Evolutionary conservation across 2,329 filamentous ascomycete species (phyloP).

Genomic region (Didymella sp.): DNA sequence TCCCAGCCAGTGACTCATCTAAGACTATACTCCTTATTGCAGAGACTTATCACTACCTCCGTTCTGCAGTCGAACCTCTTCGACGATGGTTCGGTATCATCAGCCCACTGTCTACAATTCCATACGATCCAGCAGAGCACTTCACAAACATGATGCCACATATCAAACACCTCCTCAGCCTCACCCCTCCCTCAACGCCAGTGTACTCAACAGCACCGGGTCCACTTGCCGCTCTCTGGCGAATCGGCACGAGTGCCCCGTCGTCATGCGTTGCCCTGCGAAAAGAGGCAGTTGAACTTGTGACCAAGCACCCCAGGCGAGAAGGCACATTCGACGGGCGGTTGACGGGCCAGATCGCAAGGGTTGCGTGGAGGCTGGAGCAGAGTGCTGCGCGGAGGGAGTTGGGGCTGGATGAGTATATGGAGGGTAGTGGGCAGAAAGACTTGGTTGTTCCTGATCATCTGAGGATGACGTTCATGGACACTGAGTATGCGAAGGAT

Average conservation of each 20-base stretch:
- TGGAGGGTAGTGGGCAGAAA: slow-evolving; percentile 13
- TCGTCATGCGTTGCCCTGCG: slow-evolving; percentile 30
- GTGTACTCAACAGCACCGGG: slow-evolving; percentile 39
- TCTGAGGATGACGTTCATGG: slow-evolving; percentile 29
- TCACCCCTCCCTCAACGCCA: slow-evolving; percentile 20
- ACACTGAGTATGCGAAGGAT: slow-evolving; percentile 29
- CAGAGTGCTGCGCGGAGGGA: slow-evolving; percentile 31
- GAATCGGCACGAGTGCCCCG: slow-evolving; percentile 32
- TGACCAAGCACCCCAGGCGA: slow-evolving; percentile 49
- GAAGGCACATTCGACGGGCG: slow-evolving; percentile 64
- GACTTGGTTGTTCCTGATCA: slow-evolving; percentile 31
- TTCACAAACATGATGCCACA: slow-evolving; percentile 28
- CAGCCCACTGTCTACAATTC: slow-evolving; percentile 23
- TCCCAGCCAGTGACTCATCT: slow-evolving; percentile 9
- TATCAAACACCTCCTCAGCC: slow-evolving; percentile 19
- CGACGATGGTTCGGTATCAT: slow-evolving; percentile 17
- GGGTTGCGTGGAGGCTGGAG: slow-evolving; percentile 36
- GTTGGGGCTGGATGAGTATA: slow-evolving; percentile 16
- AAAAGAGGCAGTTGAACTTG: slow-evolving; percentile 33
- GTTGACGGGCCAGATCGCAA: slow-evolving; percentile 60
- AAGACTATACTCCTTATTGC: slow-evolving; percentile 23
- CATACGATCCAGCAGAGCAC: slow-evolving; percentile 27
- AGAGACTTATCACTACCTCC: slow-evolving; percentile 25
- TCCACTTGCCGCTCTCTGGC: slow-evolving; percentile 36
- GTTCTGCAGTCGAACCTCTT: slow-evolving; percentile 22